Evolutionary conservation across 1,284 basidiomycete species (phyloP).

Genomic region (Puccinia hordei): DNA sequence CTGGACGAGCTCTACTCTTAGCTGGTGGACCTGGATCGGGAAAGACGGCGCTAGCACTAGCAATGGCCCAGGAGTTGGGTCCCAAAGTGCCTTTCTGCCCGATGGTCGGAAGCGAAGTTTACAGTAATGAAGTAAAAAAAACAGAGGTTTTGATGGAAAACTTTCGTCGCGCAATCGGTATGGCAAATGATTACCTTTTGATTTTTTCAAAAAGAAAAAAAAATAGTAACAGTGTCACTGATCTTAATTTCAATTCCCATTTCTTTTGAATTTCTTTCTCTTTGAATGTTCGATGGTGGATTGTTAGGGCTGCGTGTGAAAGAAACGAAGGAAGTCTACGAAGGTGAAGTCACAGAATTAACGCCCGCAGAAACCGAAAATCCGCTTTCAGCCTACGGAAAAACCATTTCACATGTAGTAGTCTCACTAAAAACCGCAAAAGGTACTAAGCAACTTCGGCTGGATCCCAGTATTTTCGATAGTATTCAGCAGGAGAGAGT

Average conservation of each 20-base stretch:
- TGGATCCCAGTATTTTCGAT: constrained; percentile 95
- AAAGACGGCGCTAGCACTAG: constrained; percentile 92
- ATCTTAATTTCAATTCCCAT: neutral
- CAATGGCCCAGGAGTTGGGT: constrained; percentile 90
- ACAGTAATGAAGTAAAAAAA: constrained; percentile 96
- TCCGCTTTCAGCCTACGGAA: constrained; percentile 93
- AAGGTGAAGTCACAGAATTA: constrained; percentile 95
- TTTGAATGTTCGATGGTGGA: neutral
- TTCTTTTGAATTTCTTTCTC: constrained; percentile 29
- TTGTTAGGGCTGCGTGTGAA: constrained; percentile 83
- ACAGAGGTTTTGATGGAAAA: constrained; percentile 96
- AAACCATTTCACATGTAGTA: constrained; percentile 95
- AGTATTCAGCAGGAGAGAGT: constrained; percentile 97
- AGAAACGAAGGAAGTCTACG: constrained; percentile 98
- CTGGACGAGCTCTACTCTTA: constrained; percentile 82
- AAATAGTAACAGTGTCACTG: neutral
- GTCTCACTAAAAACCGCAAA: constrained; percentile 96
- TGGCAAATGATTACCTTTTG: constrained; percentile 61
- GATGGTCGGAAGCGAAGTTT: constrained; percentile 97
- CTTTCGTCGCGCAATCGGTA: constrained; percentile 92
- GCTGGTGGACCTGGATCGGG: constrained; percentile 90
- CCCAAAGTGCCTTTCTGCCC: constrained; percentile 95
- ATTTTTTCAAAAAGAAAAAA: neutral
- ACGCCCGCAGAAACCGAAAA: constrained; percentile 95
- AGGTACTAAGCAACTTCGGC: constrained; percentile 93